Percentiles rank a stretch among this genome's conserved stretches.
Conservation (phyloP, 345 rosid species). For the Euphorbia lathyris region DNA sequence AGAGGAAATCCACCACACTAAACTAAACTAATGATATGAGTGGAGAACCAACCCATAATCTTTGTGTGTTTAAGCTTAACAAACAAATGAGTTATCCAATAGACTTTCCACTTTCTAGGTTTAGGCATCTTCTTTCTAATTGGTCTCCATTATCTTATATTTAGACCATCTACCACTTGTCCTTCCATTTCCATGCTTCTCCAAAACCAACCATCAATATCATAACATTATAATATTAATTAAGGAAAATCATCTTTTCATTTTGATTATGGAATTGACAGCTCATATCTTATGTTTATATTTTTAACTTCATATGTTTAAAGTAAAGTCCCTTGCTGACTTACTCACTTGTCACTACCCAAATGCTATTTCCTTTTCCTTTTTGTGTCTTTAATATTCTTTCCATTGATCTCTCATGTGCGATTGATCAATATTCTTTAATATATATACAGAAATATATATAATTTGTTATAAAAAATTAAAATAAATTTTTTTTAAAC, state of each 20-base stretch:
- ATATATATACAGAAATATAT: too few relatives aligned
- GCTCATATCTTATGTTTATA: too few relatives aligned
- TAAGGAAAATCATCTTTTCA: neutral
- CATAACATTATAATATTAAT: neutral
- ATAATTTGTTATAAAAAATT: too few relatives aligned
- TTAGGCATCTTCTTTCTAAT: conserved; percentile 26
- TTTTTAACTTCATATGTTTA: too few relatives aligned
- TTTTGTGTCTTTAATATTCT: too few relatives aligned
- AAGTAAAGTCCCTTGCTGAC: too few relatives aligned
- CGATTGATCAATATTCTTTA: too few relatives aligned
- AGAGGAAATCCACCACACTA: conserved; percentile 34
- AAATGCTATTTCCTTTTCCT: too few relatives aligned
- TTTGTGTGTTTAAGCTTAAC: conserved; percentile 20
- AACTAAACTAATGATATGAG: too few relatives aligned
- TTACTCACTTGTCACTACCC: too few relatives aligned
- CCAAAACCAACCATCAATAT: neutral
- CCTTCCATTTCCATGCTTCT: neutral
- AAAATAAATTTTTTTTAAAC: too few relatives aligned
- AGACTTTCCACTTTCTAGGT: conserved; percentile 43
- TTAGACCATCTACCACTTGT: conserved; percentile 15
- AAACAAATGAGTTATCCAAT: conserved; percentile 35
- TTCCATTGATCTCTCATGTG: too few relatives aligned
- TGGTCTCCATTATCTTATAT: conserved; percentile 16
- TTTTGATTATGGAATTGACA: neutral
- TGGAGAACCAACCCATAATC: conserved; percentile 45